Percentiles rank a stretch among this genome's conserved stretches.
Conservation (phyloP, 495 filamentous ascomycete species). For the Ascobolus immersus region DNA sequence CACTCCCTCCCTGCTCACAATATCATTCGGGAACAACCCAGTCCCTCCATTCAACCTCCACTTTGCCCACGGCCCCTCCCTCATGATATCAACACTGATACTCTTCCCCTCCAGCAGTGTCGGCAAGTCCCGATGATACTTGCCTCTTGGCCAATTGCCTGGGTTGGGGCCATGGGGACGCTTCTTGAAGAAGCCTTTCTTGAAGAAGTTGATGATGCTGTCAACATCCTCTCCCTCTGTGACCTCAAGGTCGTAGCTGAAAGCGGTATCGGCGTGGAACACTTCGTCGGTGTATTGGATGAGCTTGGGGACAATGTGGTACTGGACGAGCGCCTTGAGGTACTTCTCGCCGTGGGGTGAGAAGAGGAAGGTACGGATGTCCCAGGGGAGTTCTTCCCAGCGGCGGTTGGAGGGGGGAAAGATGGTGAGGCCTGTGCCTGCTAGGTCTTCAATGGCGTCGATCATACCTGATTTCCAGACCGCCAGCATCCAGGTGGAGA, state of each 20-base stretch:
- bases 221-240: conserved; percentile 6
- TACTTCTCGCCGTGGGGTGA: conserved; percentile 39
- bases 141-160: conserved; percentile 6
- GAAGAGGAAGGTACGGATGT: conserved; percentile 55
- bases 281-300: conserved; percentile 71
- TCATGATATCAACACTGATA: conserved; percentile 40
- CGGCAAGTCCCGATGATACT: conserved; percentile 34
- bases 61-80: conserved; percentile 31
- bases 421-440: too few relatives aligned
- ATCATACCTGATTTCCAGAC: conserved; percentile 42
- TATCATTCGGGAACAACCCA: conserved; percentile 29
- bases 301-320: conserved; percentile 47
- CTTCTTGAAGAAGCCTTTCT: too few relatives aligned
- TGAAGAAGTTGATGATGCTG: too few relatives aligned
- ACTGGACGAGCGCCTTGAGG: conserved; percentile 44
- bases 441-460: conserved; percentile 20
- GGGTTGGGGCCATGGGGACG: too few relatives aligned
- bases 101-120: conserved; percentile 35
- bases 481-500: conserved; percentile 51
- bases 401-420: conserved; percentile 57
- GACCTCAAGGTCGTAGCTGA: too few relatives aligned
- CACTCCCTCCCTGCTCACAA: conserved; percentile 43
- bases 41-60: conserved; percentile 47
- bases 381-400: conserved; percentile 41
- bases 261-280: too few relatives aligned